Conservation (phyloP, 805 yeast genomes). For the Wickerhamomyces silvicola region DNA sequence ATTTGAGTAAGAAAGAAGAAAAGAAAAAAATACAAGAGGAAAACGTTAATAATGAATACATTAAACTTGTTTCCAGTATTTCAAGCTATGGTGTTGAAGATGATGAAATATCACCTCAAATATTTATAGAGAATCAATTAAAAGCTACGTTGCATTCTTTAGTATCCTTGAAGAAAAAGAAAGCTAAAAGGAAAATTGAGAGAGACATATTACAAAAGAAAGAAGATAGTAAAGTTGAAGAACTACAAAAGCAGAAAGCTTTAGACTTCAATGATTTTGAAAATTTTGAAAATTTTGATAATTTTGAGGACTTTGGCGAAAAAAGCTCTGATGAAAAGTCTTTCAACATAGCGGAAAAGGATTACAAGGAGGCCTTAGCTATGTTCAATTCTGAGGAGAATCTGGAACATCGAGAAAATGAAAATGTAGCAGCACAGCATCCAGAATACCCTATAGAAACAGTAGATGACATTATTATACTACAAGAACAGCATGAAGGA, state of each 20-base stretch:
- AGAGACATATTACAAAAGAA: slow-evolving; percentile 11
- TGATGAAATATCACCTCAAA: slow-evolving; percentile 15
- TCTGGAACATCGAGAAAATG: no score
- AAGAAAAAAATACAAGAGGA: slow-evolving; percentile 6
- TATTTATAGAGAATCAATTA: slow-evolving; percentile 27
- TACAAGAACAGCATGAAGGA: no score
- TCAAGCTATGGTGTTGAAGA: slow-evolving; percentile 11
- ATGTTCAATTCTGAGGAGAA: no score
- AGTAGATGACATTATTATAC: no score
- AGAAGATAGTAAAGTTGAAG: slow-evolving; percentile 8
- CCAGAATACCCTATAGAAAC: no score
- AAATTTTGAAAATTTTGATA: slow-evolving; percentile 16
- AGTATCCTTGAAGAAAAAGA: slow-evolving; percentile 27
- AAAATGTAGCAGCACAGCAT: no score
- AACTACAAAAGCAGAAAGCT: slow-evolving; percentile 3
- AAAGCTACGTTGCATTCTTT: slow-evolving; percentile 25
- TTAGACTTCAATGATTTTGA: slow-evolving; percentile 10
- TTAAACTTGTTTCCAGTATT: slow-evolving; percentile 4
- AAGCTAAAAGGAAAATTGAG: slow-evolving; percentile 23
- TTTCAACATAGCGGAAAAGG: neutral
- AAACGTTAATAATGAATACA: slow-evolving; percentile 9
- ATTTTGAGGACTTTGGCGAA: slow-evolving; percentile 19
- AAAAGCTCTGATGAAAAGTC: slow-evolving; percentile 13
- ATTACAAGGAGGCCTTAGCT: neutral
- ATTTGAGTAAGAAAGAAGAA: slow-evolving; percentile 28